Evolutionary conservation across 106 monocot genomes (phyloP), one percentile per base, ranked within the genome.

Genomic region (Alisma plantagoaquatica): DNA sequence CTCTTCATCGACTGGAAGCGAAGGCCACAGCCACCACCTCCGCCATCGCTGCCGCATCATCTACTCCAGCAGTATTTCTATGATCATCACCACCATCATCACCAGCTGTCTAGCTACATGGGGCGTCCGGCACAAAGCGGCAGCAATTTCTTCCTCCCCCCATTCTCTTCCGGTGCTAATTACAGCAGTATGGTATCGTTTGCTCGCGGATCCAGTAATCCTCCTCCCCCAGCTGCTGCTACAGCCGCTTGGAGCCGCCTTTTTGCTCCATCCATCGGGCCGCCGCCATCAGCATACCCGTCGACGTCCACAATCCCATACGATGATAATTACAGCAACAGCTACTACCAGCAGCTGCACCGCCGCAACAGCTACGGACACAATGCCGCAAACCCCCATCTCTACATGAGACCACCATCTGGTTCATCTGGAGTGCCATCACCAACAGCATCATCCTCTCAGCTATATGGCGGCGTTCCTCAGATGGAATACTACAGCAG

Each of bases 1-100:
- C 65, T 79, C 22, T 88, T 82, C 62, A 88, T 88, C 51, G 82
- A 82, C 54, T 88, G 87, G 87, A 76, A 77, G 32, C 69, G 78
- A 1, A 64, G 82, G 8, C 87, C 87, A 57, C 15, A 35, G 45
- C 44, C 46, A 21, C 49, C 31, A 29, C 22, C 24, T 27, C 23
- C 2, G 30, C 21, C 26, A 46, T 12, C 6, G 35, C 55, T 31
- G 10, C n/a, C n/a, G n/a, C n/a, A n/a, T n/a, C n/a, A n/a, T n/a
- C n/a, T n/a, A n/a, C n/a, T n/a, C n/a, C n/a, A n/a, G n/a, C n/a
- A n/a, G n/a, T n/a, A n/a, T n/a, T n/a, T n/a, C n/a, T n/a, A n/a
- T n/a, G n/a, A n/a, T n/a, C n/a, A n/a, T n/a, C n/a, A n/a, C n/a
- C n/a, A n/a, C n/a, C n/a, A n/a, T n/a, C n/a, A n/a, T n/a, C n/a